phyloP scores from a whole-genome alignment of 2,329 filamentous ascomycete genomes.

The Septoria petroselini region DNA sequence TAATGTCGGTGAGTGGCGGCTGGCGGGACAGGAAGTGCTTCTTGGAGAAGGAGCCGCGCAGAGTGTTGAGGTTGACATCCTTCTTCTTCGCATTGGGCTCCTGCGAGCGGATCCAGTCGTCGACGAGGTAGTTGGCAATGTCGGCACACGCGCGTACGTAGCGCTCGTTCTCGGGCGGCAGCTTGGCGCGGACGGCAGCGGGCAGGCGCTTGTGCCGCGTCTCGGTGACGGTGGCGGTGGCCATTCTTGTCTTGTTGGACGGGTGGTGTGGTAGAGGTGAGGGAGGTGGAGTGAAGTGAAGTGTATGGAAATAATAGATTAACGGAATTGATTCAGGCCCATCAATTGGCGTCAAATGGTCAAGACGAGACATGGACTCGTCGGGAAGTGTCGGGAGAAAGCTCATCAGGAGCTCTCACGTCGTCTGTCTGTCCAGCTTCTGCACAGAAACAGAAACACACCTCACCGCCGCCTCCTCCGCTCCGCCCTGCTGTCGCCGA shows the following conservation, averaged over 20 bases:
- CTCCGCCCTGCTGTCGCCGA: too few species aligned
- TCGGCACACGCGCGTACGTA: conserved; percentile 93
- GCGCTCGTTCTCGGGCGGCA: conserved; percentile 89
- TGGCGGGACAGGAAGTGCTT: conserved; percentile 87
- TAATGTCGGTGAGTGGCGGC: conserved; percentile 92
- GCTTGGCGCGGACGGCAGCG: conserved; percentile 51
- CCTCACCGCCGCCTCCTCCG: conserved; percentile 4
- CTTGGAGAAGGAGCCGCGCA: conserved; percentile 83
- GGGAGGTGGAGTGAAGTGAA: neutral
- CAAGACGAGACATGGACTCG: too few species aligned
- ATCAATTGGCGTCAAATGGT: too few species aligned
- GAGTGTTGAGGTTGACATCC: conserved; percentile 87
- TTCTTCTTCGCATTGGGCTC: conserved; percentile 70
- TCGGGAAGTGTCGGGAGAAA: too few species aligned
- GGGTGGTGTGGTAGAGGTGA: too few species aligned
- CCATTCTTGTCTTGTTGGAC: conserved; percentile 59
- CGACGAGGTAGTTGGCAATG: conserved; percentile 87
- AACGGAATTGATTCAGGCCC: too few species aligned
- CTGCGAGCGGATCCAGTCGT: conserved; percentile 81
- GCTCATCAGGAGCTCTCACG: too few species aligned
- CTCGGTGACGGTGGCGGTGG: conserved; percentile 57
- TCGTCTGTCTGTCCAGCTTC: too few species aligned
- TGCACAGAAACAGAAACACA: conserved; percentile 2
- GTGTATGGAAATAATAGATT: too few species aligned
- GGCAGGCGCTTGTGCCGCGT: conserved; percentile 57